Conservation (phyloP, 2,329 filamentous ascomycete species). For the Curvularia spicifera region DNA sequence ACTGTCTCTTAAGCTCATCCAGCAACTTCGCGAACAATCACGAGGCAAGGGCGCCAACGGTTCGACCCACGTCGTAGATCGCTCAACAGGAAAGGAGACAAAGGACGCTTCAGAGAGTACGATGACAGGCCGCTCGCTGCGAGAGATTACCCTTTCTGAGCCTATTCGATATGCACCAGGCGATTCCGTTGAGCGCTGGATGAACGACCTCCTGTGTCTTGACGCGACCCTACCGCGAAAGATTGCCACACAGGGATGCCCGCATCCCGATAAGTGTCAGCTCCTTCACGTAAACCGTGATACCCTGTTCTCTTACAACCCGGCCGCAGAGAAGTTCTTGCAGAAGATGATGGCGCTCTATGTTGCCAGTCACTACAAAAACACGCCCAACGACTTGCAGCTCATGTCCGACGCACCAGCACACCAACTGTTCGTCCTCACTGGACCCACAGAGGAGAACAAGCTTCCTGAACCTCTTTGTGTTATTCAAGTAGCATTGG, state of each 20-base stretch:
- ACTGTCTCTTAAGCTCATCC: conserved; percentile 93
- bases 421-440: conserved; percentile 93
- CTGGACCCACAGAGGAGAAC: conserved; percentile 79
- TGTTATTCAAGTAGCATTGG: conserved; percentile 90
- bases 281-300: conserved; percentile 94
- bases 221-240: conserved; percentile 88
- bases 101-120: conserved; percentile 45
- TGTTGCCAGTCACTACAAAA: conserved; percentile 97
- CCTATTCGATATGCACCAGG: conserved; percentile 94
- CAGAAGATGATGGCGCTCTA: conserved; percentile 99
- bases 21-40: conserved; percentile 94
- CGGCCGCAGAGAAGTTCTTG: conserved; percentile 93
- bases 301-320: conserved; percentile 97
- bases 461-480: conserved; percentile 91
- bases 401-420: conserved; percentile 97
- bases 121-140: conserved; percentile 73
- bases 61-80: conserved; percentile 71
- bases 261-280: conserved; percentile 89
- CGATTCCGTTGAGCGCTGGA: conserved; percentile 92
- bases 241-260: conserved; percentile 76
- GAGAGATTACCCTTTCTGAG: conserved; percentile 90
- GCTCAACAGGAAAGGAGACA: conserved; percentile 74
- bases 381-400: conserved; percentile 96
- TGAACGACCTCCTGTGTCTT: conserved; percentile 91
- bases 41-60: conserved; percentile 65